phyloP scores from a whole-genome alignment of 257 asterid species.

The Gynochthodes officinalis region DNA sequence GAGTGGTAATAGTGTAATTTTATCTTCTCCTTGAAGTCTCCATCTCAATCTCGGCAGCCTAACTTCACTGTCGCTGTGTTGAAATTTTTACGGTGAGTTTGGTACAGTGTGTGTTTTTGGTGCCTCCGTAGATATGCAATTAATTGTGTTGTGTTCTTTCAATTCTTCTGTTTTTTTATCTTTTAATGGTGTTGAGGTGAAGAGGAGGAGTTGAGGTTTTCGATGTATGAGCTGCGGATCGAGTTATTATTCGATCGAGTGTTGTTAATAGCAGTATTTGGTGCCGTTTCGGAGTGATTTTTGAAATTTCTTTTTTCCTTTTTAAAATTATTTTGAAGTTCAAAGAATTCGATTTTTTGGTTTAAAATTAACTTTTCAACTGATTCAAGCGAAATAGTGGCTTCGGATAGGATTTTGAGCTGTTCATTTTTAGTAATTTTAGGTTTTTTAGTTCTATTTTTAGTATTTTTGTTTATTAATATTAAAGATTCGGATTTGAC shows the following conservation, averaged over 20 bases:
- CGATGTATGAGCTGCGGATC: constrained; percentile 25
- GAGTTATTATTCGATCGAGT: constrained; percentile 25
- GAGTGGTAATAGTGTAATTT: constrained; percentile 7
- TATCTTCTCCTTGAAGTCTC: constrained; percentile 6
- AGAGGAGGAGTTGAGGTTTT: background rate
- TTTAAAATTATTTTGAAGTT: background rate
- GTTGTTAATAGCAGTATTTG: constrained; percentile 6
- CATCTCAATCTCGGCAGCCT: constrained; percentile 9
- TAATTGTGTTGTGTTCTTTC: background rate
- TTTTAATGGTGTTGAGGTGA: constrained; percentile 6
- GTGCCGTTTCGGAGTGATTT: constrained; percentile 5
- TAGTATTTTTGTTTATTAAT: background rate
- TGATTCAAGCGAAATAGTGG: background rate
- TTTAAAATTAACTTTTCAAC: background rate
- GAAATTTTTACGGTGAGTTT: constrained; percentile 11
- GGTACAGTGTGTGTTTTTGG: background rate
- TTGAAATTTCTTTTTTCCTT: background rate
- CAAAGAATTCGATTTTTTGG: background rate
- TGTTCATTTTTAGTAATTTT: background rate
- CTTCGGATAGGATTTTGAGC: background rate
- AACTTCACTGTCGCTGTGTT: constrained; percentile 8
- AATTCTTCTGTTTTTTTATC: background rate
- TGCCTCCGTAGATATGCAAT: constrained; percentile 1
- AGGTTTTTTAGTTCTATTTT: background rate
- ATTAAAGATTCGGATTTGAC: constrained; percentile 4